Evolutionary conservation across 2,329 filamentous ascomycete species (phyloP).

Genomic region (Pseudogymnoascus sp.): DNA sequence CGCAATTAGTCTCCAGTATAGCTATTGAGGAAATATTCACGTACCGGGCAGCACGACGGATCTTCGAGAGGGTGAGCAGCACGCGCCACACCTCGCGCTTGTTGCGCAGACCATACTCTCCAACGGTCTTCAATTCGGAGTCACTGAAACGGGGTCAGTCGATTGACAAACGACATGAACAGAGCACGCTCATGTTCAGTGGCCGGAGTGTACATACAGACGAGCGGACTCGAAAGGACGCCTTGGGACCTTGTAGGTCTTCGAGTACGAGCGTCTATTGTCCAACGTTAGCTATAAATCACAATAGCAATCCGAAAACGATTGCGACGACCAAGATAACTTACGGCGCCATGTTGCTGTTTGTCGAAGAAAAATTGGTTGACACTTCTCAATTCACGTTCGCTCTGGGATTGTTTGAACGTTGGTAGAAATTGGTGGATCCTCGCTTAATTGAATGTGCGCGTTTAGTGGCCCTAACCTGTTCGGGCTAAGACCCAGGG

Average conservation of each 20-base stretch:
- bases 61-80: slow-evolving; percentile 99
- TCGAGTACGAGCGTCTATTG: slow-evolving; percentile 68
- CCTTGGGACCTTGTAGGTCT: slow-evolving; percentile 98
- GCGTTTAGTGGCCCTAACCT: slow-evolving; percentile 10
- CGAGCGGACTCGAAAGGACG: slow-evolving; percentile 94
- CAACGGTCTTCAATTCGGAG: slow-evolving; percentile 98
- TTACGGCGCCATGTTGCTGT: slow-evolving; percentile 37
- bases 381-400: slow-evolving; percentile 15
- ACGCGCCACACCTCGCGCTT: slow-evolving; percentile 99
- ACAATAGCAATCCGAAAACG: neutral
- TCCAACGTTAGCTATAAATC: neutral
- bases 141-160: slow-evolving; percentile 72
- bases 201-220: slow-evolving; percentile 90
- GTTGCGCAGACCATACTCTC: slow-evolving; percentile 99
- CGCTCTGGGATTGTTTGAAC: slow-evolving; percentile 4
- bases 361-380: slow-evolving; percentile 10
- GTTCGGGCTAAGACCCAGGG: slow-evolving; percentile 9
- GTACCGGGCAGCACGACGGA: slow-evolving; percentile 99
- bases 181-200: slow-evolving; percentile 99
- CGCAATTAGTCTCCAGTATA: slow-evolving; percentile 12
- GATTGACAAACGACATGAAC: slow-evolving; percentile 78
- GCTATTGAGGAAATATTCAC: slow-evolving; percentile 27
- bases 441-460: slow-evolving; percentile 9
- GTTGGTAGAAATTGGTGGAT: slow-evolving; percentile 12
- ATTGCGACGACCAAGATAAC: slow-evolving; percentile 16